Base-by-base conservation (phyloP, 2,329 filamentous ascomycete genomes). In the Talaromyces sp. region DNA sequence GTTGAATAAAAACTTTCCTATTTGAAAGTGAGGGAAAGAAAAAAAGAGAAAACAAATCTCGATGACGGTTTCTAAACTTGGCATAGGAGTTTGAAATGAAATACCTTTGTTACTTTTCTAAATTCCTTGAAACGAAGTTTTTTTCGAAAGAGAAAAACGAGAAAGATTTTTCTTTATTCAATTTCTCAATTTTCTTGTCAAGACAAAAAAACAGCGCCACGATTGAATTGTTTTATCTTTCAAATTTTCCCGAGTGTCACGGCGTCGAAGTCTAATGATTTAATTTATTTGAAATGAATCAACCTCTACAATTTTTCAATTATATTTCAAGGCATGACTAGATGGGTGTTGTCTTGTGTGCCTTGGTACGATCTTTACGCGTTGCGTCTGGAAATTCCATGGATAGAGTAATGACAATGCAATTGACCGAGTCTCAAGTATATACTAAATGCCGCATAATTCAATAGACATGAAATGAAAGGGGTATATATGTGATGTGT, bases 21-120 rank as follows among this genome's bases (percentile, higher is more conserved):
- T 37, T 59, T 24, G 39, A 41, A 59, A 45, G 27, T 31, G 27
- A 31, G 27, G 52, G 39, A 33, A 59, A 37, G 56, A 39, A 31
- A 27, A 31, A 57, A 27, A 57, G 33, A 57, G 22, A 59, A 41
- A 58, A 59, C 39, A 43, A 31, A 43, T 27, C 22, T 59, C 56
- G 56, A 59, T 59, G 56, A 59, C 56, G 39, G 56, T 59, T 39
- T 59, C 43, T 56, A 45, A 59, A 45, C 39, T 59, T 59, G 56
- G 56, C 56, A 59, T 43, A 59, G 56, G 56, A 59, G 56, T 59
- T 59, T 59, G 56, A 59, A 59, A 37, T 57, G 54, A 39, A 59
- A 59, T 59, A 59, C 56, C 39, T 59, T 39, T 59, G 39, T 45
- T 57, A 50, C 47, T 59, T 59, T 45, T 59, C 56, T 45, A 45